A percentile compares a stretch with the other conserved stretches of the same genome.
Conservation (phyloP, 371 early-diverging fungal genomes). For the Mortierella sp. region DNA sequence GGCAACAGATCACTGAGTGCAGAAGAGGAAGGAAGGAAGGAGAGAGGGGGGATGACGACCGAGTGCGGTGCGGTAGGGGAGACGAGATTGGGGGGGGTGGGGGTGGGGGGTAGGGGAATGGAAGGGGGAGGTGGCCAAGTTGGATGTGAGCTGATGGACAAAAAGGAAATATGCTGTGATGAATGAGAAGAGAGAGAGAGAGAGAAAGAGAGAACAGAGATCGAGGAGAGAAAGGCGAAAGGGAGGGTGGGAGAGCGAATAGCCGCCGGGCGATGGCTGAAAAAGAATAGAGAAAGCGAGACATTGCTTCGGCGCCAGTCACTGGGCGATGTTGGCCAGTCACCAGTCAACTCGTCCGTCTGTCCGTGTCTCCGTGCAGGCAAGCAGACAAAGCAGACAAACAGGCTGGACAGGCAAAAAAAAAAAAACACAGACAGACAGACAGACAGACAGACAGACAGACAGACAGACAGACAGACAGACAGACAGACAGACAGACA, state of each 20-base stretch:
- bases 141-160: too few relatives aligned
- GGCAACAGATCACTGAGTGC: not conserved
- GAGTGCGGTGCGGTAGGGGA: not conserved
- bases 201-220: too few relatives aligned
- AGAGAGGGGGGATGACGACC: not conserved
- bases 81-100: not conserved
- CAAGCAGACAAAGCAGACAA: not conserved
- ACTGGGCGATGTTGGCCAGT: too few relatives aligned
- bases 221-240: too few relatives aligned
- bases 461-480: too few relatives aligned
- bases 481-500: too few relatives aligned
- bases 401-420: not conserved
- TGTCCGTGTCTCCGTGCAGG: too few relatives aligned
- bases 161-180: not conserved
- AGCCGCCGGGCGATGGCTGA: not conserved
- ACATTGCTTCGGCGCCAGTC: too few relatives aligned
- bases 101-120: slow-evolving; percentile 2
- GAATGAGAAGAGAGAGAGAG: not conserved
- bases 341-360: too few relatives aligned
- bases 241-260: not conserved
- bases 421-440: not conserved
- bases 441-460: not conserved
- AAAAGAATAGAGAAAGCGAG: too few relatives aligned
- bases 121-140: not conserved
- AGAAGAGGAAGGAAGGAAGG: not conserved